phyloP scores from a whole-genome alignment of 306 rosid genomes.

The Acacia confusa region DNA sequence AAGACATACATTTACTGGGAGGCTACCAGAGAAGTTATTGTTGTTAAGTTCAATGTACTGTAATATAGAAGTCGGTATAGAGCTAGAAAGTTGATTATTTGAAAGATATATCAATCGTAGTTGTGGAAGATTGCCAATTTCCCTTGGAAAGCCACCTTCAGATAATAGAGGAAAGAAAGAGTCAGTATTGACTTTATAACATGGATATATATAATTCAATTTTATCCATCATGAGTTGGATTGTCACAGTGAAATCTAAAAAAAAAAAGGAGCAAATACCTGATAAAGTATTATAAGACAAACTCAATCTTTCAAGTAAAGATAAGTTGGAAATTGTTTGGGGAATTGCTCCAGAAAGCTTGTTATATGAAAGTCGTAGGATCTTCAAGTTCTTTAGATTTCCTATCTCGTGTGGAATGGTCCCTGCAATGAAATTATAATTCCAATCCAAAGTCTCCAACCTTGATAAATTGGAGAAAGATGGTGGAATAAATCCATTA shows the following conservation, averaged over 20 bases:
- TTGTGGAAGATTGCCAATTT: slow-evolving; percentile 11
- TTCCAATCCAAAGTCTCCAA: no score
- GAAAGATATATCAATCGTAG: not conserved
- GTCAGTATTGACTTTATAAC: not conserved
- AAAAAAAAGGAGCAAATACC: no score
- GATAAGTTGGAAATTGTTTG: no score
- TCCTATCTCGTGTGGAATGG: no score
- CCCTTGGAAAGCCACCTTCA: slow-evolving; percentile 23
- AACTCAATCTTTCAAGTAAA: no score
- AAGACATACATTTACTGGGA: slow-evolving; percentile 22
- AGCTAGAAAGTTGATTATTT: slow-evolving; percentile 15
- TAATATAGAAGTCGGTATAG: slow-evolving; percentile 25
- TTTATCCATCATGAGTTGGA: not conserved
- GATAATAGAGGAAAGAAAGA: not conserved
- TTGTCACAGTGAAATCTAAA: not conserved
- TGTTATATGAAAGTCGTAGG: no score
- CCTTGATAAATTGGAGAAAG: no score
- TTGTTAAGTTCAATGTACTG: slow-evolving; percentile 6
- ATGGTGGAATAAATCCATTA: no score
- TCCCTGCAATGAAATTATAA: no score
- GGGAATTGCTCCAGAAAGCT: no score
- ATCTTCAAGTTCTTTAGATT: no score
- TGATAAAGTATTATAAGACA: no score
- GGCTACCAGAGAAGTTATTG: slow-evolving; percentile 6
- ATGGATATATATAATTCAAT: not conserved